Evolutionary conservation across 371 early-diverging fungal species (phyloP), one percentile per base, ranked within the genome.

Genomic region (Mortierella sp.): DNA sequence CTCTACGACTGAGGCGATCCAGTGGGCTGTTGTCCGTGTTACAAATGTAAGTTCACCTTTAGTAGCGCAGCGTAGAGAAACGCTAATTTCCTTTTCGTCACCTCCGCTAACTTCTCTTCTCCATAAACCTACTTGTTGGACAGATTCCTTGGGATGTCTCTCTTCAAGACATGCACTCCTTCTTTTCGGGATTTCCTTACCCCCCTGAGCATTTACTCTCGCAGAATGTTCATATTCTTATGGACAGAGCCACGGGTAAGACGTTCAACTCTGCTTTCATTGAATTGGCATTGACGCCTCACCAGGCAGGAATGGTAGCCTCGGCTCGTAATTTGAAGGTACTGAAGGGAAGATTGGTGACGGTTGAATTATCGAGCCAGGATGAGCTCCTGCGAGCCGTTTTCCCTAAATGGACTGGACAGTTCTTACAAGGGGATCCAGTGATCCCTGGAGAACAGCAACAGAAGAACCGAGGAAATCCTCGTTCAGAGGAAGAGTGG

Each of bases 371-470:
- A 71, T 90, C 90, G 45, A 83, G 85, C 5, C 95, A 93, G 73
- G 92, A 90, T 66, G 94, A 94, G 68, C 77, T 94, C 3, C 65
- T 92, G 62, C 66, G 78, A 1, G 87, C 90, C 3, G 81, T 93
- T 11, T 94, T 94, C 77, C 93, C 95, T 0, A 89, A 89, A 73
- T 91, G 93, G 89, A 71, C 85, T 20, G 93, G 92, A 0, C 75
- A 87, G 58, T 92, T 90, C 63, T 69, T 76, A 32, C 84, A 87
- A 5, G 83, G 84, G 1, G 85, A 43, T 86, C 91, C 67, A 77
- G 78, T 62, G 81, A 84, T 63, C 84, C 87, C 63, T 32, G 70
- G 67, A 39, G 68, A 64, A 40, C 49, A 26, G 20, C n/a, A 5
- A 40, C 35, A 16, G 40, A 39, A 20, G n/a, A 10, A 11, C 20